Percentiles rank a stretch among this genome's conserved stretches.
Conservation (phyloP, 2,329 filamentous ascomycete species). For the Clonostachys byssicola region DNA sequence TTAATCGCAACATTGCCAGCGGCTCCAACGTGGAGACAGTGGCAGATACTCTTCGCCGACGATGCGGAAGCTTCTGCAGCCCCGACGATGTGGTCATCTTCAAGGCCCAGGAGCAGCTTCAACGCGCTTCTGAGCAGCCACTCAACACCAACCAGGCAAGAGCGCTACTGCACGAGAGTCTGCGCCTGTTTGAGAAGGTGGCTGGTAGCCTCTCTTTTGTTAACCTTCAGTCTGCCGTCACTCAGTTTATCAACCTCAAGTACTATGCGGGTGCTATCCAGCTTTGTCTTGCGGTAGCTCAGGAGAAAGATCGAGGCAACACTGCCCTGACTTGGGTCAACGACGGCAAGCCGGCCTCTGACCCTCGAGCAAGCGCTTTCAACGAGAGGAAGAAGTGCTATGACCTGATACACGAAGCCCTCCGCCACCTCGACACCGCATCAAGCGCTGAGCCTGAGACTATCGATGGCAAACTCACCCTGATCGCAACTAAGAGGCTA, state of each 20-base stretch:
- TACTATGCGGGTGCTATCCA: constrained; percentile 95
- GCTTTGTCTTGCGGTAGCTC: constrained; percentile 77
- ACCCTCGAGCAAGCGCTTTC: constrained; percentile 52
- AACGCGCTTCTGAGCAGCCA: constrained; percentile 77
- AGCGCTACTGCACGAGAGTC: constrained; percentile 80
- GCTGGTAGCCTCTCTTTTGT: constrained; percentile 76
- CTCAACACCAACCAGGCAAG: constrained; percentile 72
- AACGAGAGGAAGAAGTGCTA: constrained; percentile 76
- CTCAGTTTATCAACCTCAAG: constrained; percentile 74
- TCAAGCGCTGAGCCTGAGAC: constrained; percentile 65
- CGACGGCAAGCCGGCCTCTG: constrained; percentile 70
- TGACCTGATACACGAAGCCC: constrained; percentile 77
- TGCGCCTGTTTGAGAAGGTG: constrained; percentile 84
- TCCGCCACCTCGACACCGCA: constrained; percentile 71
- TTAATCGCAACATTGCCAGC: constrained; percentile 95
- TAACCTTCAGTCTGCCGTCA: constrained; percentile 73
- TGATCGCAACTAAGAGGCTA: constrained; percentile 71
- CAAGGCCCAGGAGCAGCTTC: constrained; percentile 93
- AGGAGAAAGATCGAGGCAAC: constrained; percentile 83
- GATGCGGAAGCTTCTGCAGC: constrained; percentile 96
- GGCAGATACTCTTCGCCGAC: constrained; percentile 84
- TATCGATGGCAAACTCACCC: constrained; percentile 73
- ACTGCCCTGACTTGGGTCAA: constrained; percentile 81
- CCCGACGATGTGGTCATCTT: constrained; percentile 97
- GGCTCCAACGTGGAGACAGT: constrained; percentile 97